Conservation (phyloP, 495 filamentous ascomycete genomes). For the Talaromyces ruber region DNA sequence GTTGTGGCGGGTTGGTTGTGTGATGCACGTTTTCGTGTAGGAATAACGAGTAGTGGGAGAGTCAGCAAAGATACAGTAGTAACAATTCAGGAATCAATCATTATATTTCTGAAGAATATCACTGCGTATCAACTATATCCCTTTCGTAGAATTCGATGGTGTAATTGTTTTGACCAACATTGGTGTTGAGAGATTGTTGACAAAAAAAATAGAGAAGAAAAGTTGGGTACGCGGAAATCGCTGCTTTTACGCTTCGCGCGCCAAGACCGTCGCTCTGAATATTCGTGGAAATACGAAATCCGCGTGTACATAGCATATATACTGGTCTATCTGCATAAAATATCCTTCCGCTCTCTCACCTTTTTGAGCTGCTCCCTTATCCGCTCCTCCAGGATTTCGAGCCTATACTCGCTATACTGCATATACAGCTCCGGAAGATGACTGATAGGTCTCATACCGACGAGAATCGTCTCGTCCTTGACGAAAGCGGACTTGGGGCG, state of each 20-base stretch:
- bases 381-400: constrained; percentile 58
- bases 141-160: background rate
- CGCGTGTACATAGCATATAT: background rate
- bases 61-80: background rate
- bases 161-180: background rate
- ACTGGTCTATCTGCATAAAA: too few species aligned
- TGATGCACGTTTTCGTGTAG: too few species aligned
- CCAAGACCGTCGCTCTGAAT: background rate
- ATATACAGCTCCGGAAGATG: constrained; percentile 57
- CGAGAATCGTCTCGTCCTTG: constrained; percentile 56
- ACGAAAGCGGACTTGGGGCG: constrained; percentile 47
- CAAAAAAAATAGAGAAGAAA: background rate
- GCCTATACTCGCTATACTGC: constrained; percentile 59
- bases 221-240: background rate
- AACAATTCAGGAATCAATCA: background rate
- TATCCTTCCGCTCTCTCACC: background rate
- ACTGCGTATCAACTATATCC: background rate
- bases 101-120: background rate
- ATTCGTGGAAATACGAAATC: background rate
- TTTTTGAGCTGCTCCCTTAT: too few species aligned
- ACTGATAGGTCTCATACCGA: constrained; percentile 54
- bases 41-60: background rate
- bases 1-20: constrained; percentile 34
- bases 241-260: background rate
- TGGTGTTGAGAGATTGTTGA: background rate